A percentile compares a stretch with the other conserved stretches of the same genome.
These are phyloP conservation scores for Hyphopichia burtonii DNA, from an alignment of 1,139 yeast genomes.

Conservation along the genomic window DNA sequence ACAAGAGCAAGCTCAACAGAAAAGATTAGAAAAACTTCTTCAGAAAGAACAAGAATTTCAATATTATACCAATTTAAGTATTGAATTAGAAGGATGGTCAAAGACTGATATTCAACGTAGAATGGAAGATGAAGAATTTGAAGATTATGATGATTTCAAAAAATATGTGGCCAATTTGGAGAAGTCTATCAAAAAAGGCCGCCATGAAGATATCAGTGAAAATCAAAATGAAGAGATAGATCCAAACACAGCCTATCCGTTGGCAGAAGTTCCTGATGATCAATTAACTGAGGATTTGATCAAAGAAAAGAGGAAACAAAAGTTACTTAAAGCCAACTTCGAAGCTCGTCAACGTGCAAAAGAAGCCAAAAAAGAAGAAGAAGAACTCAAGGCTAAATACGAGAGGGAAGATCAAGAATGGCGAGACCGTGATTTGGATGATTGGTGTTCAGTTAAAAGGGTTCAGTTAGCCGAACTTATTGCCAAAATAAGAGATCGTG, in stretches of 20 bases:
- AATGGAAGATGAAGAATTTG: conserved; percentile 74
- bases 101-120: conserved; percentile 43
- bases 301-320: conserved; percentile 84
- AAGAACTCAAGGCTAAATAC: conserved; percentile 51
- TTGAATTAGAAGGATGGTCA: conserved; percentile 48
- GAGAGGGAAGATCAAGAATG: conserved; percentile 69
- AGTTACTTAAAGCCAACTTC: conserved; percentile 76
- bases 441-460: conserved; percentile 78
- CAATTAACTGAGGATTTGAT: conserved; percentile 76
- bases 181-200: conserved; percentile 64
- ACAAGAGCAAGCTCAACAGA: conserved; percentile 90
- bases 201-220: conserved; percentile 64
- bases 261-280: conserved; percentile 81
- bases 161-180: conserved; percentile 69
- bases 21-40: conserved; percentile 72
- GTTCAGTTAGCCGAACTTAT: conserved; percentile 57
- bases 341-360: conserved; percentile 87
- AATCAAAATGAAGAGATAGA: conserved; percentile 45
- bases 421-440: conserved; percentile 71
- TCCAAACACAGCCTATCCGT: conserved; percentile 64
- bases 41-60: conserved; percentile 81
- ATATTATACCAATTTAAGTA: conserved; percentile 61
- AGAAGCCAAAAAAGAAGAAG: conserved; percentile 63
- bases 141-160: conserved; percentile 66
- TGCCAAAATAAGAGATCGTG: conserved; percentile 61